These are phyloP conservation scores for Candida tallmaniae DNA, from an alignment of 805 yeast genomes.

Conservation along the genomic window DNA sequence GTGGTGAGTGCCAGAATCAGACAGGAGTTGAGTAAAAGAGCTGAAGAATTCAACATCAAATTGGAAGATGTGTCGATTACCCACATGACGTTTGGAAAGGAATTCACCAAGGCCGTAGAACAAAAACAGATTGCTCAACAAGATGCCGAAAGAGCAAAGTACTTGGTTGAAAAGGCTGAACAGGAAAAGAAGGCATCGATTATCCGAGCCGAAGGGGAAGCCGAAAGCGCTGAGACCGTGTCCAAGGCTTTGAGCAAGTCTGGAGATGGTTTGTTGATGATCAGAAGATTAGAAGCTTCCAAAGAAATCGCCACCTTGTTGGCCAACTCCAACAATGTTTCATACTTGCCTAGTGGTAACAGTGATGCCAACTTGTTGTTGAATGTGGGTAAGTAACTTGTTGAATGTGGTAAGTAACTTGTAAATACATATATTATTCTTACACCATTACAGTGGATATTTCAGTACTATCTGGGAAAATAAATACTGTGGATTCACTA, in stretches of 20 bases:
- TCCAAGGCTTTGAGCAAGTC: constrained; percentile 89
- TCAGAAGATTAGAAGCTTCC: constrained; percentile 94
- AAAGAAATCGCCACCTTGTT: constrained; percentile 90
- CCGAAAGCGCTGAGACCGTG: constrained; percentile 94
- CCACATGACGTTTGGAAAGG: constrained; percentile 94
- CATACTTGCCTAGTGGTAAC: constrained; percentile 70
- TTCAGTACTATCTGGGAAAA: too few relatives aligned
- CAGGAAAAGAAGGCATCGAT: constrained; percentile 94
- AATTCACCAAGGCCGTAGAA: constrained; percentile 97
- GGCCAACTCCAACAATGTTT: constrained; percentile 77
- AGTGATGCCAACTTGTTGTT: constrained; percentile 51
- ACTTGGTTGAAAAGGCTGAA: constrained; percentile 90
- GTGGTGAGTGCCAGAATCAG: constrained; percentile 86
- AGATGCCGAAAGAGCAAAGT: constrained; percentile 96
- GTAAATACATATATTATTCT: too few relatives aligned
- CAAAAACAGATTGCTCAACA: constrained; percentile 99
- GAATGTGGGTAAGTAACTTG: constrained; percentile 49
- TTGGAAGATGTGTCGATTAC: constrained; percentile 97
- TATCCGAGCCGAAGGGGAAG: constrained; percentile 98
- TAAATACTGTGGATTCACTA: too few relatives aligned
- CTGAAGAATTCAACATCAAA: constrained; percentile 82
- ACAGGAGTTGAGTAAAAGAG: constrained; percentile 77
- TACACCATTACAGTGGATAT: too few relatives aligned
- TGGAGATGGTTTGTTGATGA: constrained; percentile 91
- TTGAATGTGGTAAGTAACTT: too few relatives aligned